phyloP scores from a whole-genome alignment of 805 yeast species.

The Yarrowia yakushimensis region DNA sequence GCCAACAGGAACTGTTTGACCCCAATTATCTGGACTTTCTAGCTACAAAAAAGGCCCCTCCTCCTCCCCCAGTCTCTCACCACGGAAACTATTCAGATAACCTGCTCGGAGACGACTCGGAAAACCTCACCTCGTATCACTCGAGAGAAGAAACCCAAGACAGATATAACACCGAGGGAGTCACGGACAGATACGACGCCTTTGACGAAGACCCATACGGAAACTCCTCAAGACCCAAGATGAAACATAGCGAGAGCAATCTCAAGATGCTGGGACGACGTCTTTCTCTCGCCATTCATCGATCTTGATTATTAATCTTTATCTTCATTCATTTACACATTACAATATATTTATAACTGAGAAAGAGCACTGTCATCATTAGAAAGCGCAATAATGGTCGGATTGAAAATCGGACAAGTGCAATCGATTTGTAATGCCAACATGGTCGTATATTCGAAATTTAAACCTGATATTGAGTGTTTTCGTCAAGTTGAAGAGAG shows the following conservation, averaged over 20 bases:
- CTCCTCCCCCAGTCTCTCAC: background rate
- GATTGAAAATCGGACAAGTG: background rate
- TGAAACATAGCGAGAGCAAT: background rate
- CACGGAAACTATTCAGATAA: background rate
- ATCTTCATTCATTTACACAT: too few species aligned
- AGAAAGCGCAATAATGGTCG: background rate
- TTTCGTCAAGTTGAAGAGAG: background rate
- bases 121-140: background rate
- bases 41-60: constrained; percentile 16
- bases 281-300: background rate
- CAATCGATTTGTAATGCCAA: background rate
- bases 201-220: constrained; percentile 6
- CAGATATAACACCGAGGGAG: constrained; percentile 7
- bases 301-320: too few species aligned
- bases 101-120: background rate
- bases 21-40: background rate
- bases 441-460: too few species aligned
- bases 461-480: background rate
- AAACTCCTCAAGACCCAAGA: background rate
- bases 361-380: too few species aligned
- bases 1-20: constrained; percentile 18
- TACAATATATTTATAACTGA: background rate
- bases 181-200: constrained; percentile 10
- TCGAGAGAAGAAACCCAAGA: background rate
- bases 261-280: constrained; percentile 1